phyloP scores from a whole-genome alignment of 208 protist genomes.

The Acanthamoeba lenticulata region DNA sequence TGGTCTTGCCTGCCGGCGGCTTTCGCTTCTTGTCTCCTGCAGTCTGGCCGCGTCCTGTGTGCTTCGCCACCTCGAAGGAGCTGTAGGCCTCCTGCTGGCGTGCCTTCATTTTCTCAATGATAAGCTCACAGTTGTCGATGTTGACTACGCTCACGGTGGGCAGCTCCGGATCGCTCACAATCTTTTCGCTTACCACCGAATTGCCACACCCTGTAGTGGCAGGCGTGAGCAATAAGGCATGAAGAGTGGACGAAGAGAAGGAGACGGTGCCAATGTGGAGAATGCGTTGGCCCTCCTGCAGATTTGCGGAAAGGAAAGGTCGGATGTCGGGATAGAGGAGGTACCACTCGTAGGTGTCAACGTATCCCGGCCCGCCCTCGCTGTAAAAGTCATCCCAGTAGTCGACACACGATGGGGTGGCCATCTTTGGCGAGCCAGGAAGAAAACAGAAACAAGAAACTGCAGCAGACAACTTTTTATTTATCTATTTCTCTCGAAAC shows the following conservation, averaged over 20 bases:
- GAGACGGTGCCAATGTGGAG: background rate
- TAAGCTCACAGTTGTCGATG: slow-evolving; percentile 54
- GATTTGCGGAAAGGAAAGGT: background rate
- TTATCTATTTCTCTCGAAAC: background rate
- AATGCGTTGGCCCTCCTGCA: background rate
- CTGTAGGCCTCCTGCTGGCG: background rate
- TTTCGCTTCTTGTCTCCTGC: background rate
- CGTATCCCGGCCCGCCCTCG: background rate
- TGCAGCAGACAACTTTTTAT: too few species aligned
- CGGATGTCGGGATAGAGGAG: slow-evolving; percentile 38
- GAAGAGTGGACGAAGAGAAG: background rate
- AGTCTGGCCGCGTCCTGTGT: background rate
- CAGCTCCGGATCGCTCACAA: slow-evolving; percentile 8
- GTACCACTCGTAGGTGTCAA: slow-evolving; percentile 37
- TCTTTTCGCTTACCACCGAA: slow-evolving; percentile 2
- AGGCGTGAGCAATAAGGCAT: background rate
- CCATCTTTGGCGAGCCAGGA: background rate
- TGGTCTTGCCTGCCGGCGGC: background rate
- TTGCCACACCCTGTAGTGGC: background rate
- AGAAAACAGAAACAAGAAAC: too few species aligned
- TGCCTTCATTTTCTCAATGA: slow-evolving; percentile 26
- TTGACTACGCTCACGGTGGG: background rate
- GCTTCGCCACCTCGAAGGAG: background rate
- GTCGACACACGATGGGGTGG: background rate
- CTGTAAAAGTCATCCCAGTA: slow-evolving; percentile 55